phyloP scores from a whole-genome alignment of 2,329 filamentous ascomycete species.

The Aspergillus versicolor region DNA sequence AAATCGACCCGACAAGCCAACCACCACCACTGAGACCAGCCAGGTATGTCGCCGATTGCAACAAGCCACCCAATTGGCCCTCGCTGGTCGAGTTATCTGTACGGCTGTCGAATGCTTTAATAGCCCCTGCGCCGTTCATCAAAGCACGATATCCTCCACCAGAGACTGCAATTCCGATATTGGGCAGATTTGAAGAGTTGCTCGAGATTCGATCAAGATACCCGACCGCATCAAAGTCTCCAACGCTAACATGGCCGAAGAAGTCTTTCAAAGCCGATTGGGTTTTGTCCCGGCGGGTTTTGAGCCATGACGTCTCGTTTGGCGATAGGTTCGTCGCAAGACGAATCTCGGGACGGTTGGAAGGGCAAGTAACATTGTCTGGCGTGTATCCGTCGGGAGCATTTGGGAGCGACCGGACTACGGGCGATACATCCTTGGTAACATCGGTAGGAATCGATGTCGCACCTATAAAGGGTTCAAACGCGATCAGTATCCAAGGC shows the following conservation, averaged over 20 bases:
- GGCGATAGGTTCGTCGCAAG: slow-evolving; percentile 61
- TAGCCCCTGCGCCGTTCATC: slow-evolving; percentile 73
- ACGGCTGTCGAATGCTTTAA: slow-evolving; percentile 74
- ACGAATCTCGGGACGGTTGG: slow-evolving; percentile 67
- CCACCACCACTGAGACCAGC: slow-evolving; percentile 77
- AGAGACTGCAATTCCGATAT: slow-evolving; percentile 44
- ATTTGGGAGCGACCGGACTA: slow-evolving; percentile 49
- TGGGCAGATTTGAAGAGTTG: slow-evolving; percentile 15
- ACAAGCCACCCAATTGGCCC: slow-evolving; percentile 57
- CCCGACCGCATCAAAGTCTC: slow-evolving; percentile 68
- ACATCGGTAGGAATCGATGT: slow-evolving; percentile 7
- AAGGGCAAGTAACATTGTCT: slow-evolving; percentile 65
- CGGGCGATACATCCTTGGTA: neutral
- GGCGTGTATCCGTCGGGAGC: slow-evolving; percentile 72
- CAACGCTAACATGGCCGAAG: slow-evolving; percentile 67
- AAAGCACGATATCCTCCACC: slow-evolving; percentile 82
- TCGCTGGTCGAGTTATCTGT: slow-evolving; percentile 57
- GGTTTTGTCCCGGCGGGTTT: slow-evolving; percentile 69
- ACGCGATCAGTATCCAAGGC: neutral
- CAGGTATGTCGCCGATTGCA: slow-evolving; percentile 77
- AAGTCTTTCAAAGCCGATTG: slow-evolving; percentile 72
- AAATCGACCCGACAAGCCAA: slow-evolving; percentile 81
- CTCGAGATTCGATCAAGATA: slow-evolving; percentile 62
- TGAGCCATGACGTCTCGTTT: slow-evolving; percentile 73
- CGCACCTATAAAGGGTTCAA: slow-evolving; percentile 9